These are phyloP conservation scores for Quercus aquifolioides DNA, from an alignment of 306 rosid species.

Conservation along the genomic window DNA sequence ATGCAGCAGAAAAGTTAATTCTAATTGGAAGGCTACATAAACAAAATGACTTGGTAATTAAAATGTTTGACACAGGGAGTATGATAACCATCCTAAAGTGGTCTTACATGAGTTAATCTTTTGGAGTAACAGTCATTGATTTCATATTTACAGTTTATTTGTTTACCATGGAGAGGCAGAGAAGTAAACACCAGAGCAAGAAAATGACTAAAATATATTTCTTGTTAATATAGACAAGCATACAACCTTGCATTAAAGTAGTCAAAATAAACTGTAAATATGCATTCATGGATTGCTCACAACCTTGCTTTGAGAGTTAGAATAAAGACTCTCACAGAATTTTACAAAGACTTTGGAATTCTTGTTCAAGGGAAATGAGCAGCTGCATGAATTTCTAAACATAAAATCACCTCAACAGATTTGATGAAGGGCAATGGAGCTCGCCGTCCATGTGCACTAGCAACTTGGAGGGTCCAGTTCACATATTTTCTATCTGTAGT, in stretches of 20 bases:
- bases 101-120: neutral
- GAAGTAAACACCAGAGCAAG: neutral
- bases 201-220: neutral
- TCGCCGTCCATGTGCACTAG: slow-evolving; percentile 74
- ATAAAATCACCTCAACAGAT: slow-evolving; percentile 78
- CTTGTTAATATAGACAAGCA: slow-evolving; percentile 3
- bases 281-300: neutral
- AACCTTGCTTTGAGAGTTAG: neutral
- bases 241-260: slow-evolving; percentile 2
- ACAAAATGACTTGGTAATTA: neutral
- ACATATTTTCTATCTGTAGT: slow-evolving; percentile 75
- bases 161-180: neutral
- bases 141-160: neutral
- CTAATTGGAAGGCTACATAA: neutral
- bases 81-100: neutral
- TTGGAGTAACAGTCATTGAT: neutral
- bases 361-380: slow-evolving; percentile 9
- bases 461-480: slow-evolving; percentile 89
- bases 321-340: neutral
- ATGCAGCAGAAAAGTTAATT: neutral
- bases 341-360: neutral
- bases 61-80: neutral
- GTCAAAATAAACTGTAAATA: neutral
- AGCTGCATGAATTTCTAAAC: slow-evolving; percentile 19
- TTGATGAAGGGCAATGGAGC: slow-evolving; percentile 78